These are phyloP conservation scores for Coemansia sp. DNA, from an alignment of 192 early-diverging fungal species.

Conservation along the genomic window DNA sequence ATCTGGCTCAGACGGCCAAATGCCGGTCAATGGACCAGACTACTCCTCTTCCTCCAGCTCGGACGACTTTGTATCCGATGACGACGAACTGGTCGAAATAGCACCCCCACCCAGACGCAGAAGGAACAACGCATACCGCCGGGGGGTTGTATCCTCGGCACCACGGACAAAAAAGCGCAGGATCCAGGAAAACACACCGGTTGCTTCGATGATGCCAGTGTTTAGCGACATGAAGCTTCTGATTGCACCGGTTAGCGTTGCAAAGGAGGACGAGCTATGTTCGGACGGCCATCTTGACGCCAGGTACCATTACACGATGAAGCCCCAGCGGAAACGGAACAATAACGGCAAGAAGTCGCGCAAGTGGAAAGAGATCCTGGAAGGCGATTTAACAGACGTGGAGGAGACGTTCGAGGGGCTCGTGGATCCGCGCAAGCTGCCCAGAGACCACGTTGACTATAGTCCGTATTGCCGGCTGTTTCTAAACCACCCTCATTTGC, in stretches of 20 bases:
- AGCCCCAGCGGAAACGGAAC: neutral
- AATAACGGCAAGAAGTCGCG: neutral
- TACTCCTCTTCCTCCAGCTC: too few relatives aligned
- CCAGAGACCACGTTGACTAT: conserved; percentile 40
- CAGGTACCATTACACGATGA: neutral
- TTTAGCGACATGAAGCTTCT: conserved; percentile 38
- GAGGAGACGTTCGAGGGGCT: conserved; percentile 7
- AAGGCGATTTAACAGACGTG: conserved; percentile 28
- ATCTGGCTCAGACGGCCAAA: too few relatives aligned
- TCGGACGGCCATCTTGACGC: neutral
- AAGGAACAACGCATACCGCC: too few relatives aligned
- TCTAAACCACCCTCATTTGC: conserved; percentile 40
- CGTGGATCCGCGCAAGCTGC: conserved; percentile 22
- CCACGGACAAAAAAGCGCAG: neutral
- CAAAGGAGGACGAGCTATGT: neutral
- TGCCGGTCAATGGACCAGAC: too few relatives aligned
- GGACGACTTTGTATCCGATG: too few relatives aligned
- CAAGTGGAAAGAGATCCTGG: conserved; percentile 23
- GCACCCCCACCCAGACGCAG: too few relatives aligned
- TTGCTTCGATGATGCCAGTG: conserved; percentile 41
- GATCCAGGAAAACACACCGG: neutral
- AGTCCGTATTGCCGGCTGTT: conserved; percentile 36
- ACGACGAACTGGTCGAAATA: too few relatives aligned
- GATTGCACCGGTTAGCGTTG: neutral
- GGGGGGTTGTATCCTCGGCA: too few relatives aligned